phyloP scores from a whole-genome alignment of 371 early-diverging fungal species.

The Mortierella sp. region DNA sequence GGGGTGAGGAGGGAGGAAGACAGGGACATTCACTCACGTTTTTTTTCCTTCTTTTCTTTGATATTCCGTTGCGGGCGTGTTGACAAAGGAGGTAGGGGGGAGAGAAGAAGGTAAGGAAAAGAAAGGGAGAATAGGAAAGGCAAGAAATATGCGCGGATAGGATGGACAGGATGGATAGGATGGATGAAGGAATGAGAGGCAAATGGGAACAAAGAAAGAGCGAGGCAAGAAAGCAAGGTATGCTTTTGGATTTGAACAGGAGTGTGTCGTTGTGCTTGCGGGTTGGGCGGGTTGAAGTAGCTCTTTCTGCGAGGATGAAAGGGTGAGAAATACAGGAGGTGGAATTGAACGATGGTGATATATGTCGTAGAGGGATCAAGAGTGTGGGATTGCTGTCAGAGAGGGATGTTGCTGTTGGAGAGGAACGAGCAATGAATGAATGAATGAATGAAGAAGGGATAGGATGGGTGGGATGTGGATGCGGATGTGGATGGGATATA shows the following conservation, averaged over 20 bases:
- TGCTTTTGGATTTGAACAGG: neutral
- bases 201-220: neutral
- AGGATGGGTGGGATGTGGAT: neutral
- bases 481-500: neutral
- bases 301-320: neutral
- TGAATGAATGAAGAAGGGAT: too few species aligned
- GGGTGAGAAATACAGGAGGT: neutral
- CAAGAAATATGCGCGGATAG: neutral
- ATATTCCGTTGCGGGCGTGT: neutral
- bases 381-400: neutral
- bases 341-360: neutral
- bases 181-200: neutral
- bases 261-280: too few species aligned
- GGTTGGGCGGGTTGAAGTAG: neutral
- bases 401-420: neutral
- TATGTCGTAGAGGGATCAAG: slow-evolving; percentile 16
- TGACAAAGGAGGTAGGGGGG: neutral
- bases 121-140: neutral
- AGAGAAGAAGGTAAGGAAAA: slow-evolving; percentile 2
- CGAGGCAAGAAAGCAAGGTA: neutral
- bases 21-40: slow-evolving; percentile 21
- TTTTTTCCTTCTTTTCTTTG: neutral
- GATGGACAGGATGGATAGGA: neutral
- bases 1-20: neutral
- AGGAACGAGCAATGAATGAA: neutral